phyloP scores from a whole-genome alignment of 805 yeast species.

The Pichia eremophila region DNA sequence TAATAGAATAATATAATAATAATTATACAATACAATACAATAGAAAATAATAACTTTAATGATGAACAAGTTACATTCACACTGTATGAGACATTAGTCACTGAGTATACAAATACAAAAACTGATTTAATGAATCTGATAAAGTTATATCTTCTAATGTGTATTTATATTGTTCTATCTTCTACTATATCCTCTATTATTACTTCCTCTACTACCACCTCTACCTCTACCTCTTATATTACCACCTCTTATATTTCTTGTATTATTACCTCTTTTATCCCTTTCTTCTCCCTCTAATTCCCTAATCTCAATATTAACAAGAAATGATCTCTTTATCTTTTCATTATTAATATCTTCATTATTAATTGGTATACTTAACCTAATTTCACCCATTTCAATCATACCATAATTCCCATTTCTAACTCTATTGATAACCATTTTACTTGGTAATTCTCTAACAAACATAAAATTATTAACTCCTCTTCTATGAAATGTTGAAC shows the following conservation, averaged over 20 bases:
- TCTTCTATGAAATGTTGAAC: conserved; percentile 39
- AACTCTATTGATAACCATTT: conserved; percentile 31
- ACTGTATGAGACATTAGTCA: conserved; percentile 38
- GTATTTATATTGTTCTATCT: no score
- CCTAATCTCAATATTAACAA: conserved; percentile 33
- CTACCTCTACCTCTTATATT: background rate
- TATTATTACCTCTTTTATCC: background rate
- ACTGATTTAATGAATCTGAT: conserved; percentile 52
- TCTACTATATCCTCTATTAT: background rate
- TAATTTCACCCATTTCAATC: conserved; percentile 32
- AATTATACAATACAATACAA: background rate
- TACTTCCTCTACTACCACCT: background rate
- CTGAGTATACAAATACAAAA: conserved; percentile 31
- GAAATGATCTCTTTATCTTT: conserved; percentile 29
- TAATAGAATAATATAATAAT: background rate
- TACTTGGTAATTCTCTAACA: conserved; percentile 40
- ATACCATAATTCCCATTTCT: conserved; percentile 16
- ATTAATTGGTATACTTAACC: conserved; percentile 32
- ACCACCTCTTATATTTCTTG: conserved; percentile 2
- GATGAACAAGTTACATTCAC: conserved; percentile 38
- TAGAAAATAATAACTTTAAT: conserved; percentile 22
- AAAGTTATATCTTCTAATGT: background rate
- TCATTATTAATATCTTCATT: conserved; percentile 9
- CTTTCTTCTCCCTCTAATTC: conserved; percentile 30
- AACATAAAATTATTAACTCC: conserved; percentile 43